phyloP scores from a whole-genome alignment of 352 stramenopile species.

The Pythium aristosporum region DNA sequence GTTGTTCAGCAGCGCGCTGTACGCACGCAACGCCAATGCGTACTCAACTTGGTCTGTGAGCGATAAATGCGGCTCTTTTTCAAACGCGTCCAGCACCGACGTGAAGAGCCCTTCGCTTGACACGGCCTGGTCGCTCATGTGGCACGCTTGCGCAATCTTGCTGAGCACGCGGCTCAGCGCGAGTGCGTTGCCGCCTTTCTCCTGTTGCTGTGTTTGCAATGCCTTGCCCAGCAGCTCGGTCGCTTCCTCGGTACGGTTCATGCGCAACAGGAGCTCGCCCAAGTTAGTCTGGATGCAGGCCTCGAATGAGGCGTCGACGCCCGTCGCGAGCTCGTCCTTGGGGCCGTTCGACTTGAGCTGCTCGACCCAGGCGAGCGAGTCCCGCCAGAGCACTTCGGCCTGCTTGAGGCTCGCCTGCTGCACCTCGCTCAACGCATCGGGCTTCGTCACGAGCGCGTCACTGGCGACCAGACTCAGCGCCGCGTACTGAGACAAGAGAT shows the following conservation, averaged over 20 bases:
- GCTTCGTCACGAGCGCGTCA: conserved; percentile 33
- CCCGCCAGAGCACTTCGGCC: conserved; percentile 65
- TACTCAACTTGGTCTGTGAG: conserved; percentile 65
- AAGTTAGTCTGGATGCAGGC: conserved; percentile 73
- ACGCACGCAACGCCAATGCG: conserved; percentile 55
- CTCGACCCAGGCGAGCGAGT: conserved; percentile 65
- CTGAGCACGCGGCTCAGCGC: conserved; percentile 63
- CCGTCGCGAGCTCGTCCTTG: conserved; percentile 48
- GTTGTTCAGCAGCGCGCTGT: conserved; percentile 33
- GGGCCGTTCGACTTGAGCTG: conserved; percentile 35
- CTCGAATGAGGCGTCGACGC: conserved; percentile 58
- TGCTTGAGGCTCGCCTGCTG: conserved; percentile 58
- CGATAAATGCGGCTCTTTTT: conserved; percentile 54
- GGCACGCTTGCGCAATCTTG: conserved; percentile 66
- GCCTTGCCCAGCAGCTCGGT: conserved; percentile 74
- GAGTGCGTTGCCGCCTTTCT: conserved; percentile 49
- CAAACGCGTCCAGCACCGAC: conserved; percentile 65
- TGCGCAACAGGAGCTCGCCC: conserved; percentile 57
- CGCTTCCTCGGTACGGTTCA: conserved; percentile 58
- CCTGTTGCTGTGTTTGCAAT: conserved; percentile 53
- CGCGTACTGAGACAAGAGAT: conserved; percentile 69
- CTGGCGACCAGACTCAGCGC: conserved; percentile 53
- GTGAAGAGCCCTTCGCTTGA: conserved; percentile 72
- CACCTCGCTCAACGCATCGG: conserved; percentile 34
- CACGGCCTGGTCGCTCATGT: conserved; percentile 61